Percentiles rank a stretch among this genome's conserved stretches.
These are phyloP conservation scores for Agrocybe chaxingu DNA, from an alignment of 768 basidiomycete species.

Conservation along the genomic window DNA sequence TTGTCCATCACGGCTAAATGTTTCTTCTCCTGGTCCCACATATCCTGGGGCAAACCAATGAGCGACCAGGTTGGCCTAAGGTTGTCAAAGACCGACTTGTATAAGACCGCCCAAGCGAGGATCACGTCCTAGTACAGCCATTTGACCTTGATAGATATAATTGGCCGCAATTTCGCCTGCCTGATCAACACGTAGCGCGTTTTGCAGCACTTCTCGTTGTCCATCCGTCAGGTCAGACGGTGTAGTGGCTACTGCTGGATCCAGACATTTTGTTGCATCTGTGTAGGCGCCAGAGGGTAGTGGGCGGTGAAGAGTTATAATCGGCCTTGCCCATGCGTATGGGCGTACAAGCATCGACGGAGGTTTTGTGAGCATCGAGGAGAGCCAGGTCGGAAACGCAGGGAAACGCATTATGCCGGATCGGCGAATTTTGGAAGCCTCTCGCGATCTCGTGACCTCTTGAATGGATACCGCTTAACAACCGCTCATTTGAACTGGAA, in stretches of 20 bases:
- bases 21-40: conserved; percentile 97
- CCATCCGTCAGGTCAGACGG: conserved; percentile 46
- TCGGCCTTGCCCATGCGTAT: neutral
- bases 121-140: conserved; percentile 66
- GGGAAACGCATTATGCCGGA: too few species aligned
- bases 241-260: conserved; percentile 48
- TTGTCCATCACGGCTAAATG: conserved; percentile 86
- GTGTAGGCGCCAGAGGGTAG: conserved; percentile 46
- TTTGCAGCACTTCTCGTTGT: conserved; percentile 53
- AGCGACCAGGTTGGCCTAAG: neutral
- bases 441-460: conserved; percentile 10
- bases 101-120: conserved; percentile 58
- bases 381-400: too few species aligned
- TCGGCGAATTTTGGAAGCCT: neutral
- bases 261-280: conserved; percentile 28
- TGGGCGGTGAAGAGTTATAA: conserved; percentile 5
- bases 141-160: conserved; percentile 91
- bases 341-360: too few species aligned
- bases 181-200: conserved; percentile 86
- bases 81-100: conserved; percentile 48
- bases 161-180: conserved; percentile 96
- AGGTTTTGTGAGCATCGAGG: too few species aligned
- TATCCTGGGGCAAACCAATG: conserved; percentile 53
- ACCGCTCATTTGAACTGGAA: neutral
- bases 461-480: neutral